Percentiles rank a stretch among this genome's conserved stretches.
Conservation (phyloP, 2,329 filamentous ascomycete species). For the Fusarium multiceps region DNA sequence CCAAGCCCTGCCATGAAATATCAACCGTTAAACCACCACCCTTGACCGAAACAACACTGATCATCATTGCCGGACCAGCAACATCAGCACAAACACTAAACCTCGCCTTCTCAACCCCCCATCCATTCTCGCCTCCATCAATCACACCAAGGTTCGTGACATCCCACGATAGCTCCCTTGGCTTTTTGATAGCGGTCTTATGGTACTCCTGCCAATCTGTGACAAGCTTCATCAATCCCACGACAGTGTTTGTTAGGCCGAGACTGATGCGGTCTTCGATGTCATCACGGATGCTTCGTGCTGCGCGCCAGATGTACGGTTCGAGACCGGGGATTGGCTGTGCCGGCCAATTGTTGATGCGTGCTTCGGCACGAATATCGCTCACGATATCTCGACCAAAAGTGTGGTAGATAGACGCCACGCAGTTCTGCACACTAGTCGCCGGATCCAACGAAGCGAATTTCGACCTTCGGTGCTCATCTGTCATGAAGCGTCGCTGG, state of each 20-base stretch:
- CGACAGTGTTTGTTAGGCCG: neutral
- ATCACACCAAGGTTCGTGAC: slow-evolving; percentile 12
- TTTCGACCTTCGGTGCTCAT: neutral
- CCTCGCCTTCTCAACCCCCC: neutral
- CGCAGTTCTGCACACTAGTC: neutral
- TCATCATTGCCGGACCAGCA: slow-evolving; percentile 7
- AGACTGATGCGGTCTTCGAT: neutral
- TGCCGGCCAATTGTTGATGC: neutral
- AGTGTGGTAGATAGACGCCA: neutral
- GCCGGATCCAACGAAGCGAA: neutral
- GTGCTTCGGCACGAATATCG: neutral
- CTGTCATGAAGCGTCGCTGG: neutral
- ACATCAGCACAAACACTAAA: slow-evolving; percentile 7
- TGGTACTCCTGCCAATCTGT: slow-evolving; percentile 12
- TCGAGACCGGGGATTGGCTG: slow-evolving; percentile 3
- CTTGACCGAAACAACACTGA: neutral
- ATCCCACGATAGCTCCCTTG: slow-evolving; percentile 5
- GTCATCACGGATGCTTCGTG: neutral
- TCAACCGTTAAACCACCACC: neutral
- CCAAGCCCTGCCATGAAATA: slow-evolving; percentile 6
- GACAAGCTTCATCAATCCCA: neutral
- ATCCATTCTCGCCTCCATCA: neutral
- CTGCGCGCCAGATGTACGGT: slow-evolving; percentile 2
- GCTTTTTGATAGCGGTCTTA: neutral
- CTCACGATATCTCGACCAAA: slow-evolving; percentile 1